Evolutionary conservation across 768 basidiomycete species (phyloP).

Genomic region (Pulveroboletus ravenelii): DNA sequence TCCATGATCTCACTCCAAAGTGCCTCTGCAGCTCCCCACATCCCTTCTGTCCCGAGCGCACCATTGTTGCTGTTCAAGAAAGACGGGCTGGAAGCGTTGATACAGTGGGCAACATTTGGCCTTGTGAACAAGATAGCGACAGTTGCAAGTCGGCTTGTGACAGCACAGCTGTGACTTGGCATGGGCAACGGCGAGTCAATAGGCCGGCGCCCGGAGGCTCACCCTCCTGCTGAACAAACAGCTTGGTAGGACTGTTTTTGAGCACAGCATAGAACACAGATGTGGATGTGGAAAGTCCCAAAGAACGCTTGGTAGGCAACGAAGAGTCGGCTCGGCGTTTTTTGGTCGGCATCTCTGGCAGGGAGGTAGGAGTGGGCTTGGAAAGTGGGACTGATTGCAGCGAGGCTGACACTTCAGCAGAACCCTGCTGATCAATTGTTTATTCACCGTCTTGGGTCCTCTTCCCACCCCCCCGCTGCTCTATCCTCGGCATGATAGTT

Average conservation of each 20-base stretch:
- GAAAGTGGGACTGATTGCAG: conserved; percentile 7
- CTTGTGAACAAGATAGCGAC: conserved; percentile 19
- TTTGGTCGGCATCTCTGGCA: conserved; percentile 44
- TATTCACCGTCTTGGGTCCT: no score
- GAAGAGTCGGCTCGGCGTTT: conserved; percentile 30
- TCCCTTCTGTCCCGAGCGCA: conserved; percentile 31
- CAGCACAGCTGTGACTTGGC: conserved; percentile 1
- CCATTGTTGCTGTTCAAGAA: no score
- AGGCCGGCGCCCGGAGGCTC: conserved; percentile 11
- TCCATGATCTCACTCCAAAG: conserved; percentile 8
- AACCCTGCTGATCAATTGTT: no score
- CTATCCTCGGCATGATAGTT: no score
- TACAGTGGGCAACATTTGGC: conserved; percentile 8
- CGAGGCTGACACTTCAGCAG: no score
- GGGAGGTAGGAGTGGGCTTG: conserved; percentile 7
- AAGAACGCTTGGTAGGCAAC: conserved; percentile 4
- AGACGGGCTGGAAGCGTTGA: conserved; percentile 44
- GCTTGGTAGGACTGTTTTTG: conserved; percentile 5
- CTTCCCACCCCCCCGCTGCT: no score
- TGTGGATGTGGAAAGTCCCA: neutral
- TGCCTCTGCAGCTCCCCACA: conserved; percentile 21
- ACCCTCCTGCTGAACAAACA: neutral
- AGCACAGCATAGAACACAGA: conserved; percentile 20
- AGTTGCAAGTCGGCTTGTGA: conserved; percentile 16
- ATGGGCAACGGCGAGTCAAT: conserved; percentile 23